Percentiles rank a stretch among this genome's conserved stretches.
Conservation (phyloP, 331 rosid genomes). For the Quercus phellos region DNA sequence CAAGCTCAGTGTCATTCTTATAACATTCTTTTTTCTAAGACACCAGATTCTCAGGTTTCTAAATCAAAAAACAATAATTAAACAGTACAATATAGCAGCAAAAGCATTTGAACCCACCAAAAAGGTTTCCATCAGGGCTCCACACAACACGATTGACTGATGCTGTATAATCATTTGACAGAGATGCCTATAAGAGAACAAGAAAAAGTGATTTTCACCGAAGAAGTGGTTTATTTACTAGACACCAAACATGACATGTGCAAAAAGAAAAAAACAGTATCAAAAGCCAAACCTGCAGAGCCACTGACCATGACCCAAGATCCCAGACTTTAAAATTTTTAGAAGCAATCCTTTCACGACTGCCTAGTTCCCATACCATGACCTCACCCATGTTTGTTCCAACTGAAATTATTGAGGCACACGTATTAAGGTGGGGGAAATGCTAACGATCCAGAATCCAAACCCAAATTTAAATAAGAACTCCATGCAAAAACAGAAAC, state of each 20-base stretch:
- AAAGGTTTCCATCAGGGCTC: slow-evolving; percentile 92
- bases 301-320: slow-evolving; percentile 50
- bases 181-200: slow-evolving; percentile 55
- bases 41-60: slow-evolving; percentile 1
- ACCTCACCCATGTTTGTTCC: slow-evolving; percentile 93
- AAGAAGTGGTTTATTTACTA: neutral
- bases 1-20: neutral
- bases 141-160: slow-evolving; percentile 91
- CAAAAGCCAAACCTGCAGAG: slow-evolving; percentile 66
- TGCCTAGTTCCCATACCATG: slow-evolving; percentile 82
- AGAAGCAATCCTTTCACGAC: slow-evolving; percentile 66
- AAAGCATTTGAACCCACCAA: slow-evolving; percentile 49
- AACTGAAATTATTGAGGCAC: slow-evolving; percentile 41
- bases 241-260: slow-evolving; percentile 6
- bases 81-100: slow-evolving; percentile 7
- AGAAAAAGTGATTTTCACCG: slow-evolving; percentile 19
- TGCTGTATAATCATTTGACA: slow-evolving; percentile 67
- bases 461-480: slow-evolving; percentile 2
- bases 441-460: slow-evolving; percentile 9
- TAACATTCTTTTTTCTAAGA: neutral
- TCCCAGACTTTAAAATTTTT: slow-evolving; percentile 91
- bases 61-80: neutral
- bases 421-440: slow-evolving; percentile 7
- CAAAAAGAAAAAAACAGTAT: neutral
- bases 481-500: neutral